phyloP scores from a whole-genome alignment of 495 filamentous ascomycete species.

The Penicillium egyptiacum region DNA sequence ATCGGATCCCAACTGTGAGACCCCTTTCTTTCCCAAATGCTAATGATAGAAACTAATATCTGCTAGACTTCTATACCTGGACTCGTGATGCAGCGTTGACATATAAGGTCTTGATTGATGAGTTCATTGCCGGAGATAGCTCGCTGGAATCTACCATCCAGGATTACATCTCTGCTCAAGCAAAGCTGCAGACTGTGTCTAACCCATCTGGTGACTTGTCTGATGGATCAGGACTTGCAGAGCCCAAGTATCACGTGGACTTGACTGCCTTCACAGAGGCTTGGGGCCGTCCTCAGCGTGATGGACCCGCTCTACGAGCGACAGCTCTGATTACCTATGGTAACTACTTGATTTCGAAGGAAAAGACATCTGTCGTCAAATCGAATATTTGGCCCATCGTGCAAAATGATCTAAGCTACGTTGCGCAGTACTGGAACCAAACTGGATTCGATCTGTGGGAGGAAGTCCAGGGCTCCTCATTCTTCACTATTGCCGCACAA shows the following conservation, averaged over 20 bases:
- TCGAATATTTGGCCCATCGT: constrained; percentile 55
- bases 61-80: constrained; percentile 61
- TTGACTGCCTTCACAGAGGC: constrained; percentile 51
- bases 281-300: constrained; percentile 46
- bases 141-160: constrained; percentile 51
- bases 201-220: constrained; percentile 48
- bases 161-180: constrained; percentile 56
- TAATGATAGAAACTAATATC: background rate
- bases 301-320: constrained; percentile 19
- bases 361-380: constrained; percentile 39
- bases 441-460: constrained; percentile 66
- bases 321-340: constrained; percentile 42
- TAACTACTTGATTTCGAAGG: constrained; percentile 36
- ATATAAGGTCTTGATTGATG: constrained; percentile 52
- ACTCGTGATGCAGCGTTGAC: constrained; percentile 59
- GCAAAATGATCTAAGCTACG: constrained; percentile 59
- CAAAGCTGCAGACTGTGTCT: constrained; percentile 47
- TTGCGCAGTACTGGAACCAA: constrained; percentile 68
- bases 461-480: constrained; percentile 60
- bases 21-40: background rate
- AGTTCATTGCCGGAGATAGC: constrained; percentile 47
- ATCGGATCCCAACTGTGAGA: constrained; percentile 54
- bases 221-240: constrained; percentile 54
- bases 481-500: constrained; percentile 61
- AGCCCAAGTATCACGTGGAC: constrained; percentile 62